These are phyloP conservation scores for Podila horticola DNA, from an alignment of 192 early-diverging fungal species.

Conservation along the genomic window DNA sequence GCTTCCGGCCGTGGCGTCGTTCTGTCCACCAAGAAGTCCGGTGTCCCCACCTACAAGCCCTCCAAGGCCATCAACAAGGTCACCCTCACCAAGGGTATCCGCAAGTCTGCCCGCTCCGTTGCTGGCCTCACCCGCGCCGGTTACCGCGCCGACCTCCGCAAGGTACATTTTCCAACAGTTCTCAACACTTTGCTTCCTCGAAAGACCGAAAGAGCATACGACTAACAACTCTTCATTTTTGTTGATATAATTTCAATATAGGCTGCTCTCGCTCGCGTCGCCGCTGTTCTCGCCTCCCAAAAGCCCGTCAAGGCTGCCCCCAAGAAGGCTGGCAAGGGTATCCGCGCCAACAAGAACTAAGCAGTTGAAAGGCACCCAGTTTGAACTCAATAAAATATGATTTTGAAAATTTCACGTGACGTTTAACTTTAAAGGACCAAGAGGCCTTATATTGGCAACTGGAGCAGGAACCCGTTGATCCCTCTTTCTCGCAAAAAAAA, in stretches of 20 bases:
- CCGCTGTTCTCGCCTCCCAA: slow-evolving; percentile 71
- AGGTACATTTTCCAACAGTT: slow-evolving; percentile 42
- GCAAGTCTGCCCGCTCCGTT: slow-evolving; percentile 71
- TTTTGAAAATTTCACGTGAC: background rate
- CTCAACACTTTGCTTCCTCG: no score
- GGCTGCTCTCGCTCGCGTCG: slow-evolving; percentile 79
- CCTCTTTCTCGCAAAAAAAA: slow-evolving; percentile 5
- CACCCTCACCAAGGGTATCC: slow-evolving; percentile 68
- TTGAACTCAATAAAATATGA: background rate
- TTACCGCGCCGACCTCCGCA: slow-evolving; percentile 80
- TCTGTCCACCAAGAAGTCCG: slow-evolving; percentile 69
- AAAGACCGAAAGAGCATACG: no score
- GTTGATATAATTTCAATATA: slow-evolving; percentile 15
- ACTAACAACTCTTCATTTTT: no score
- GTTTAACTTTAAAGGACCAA: background rate
- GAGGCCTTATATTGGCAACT: background rate
- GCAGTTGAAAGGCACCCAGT: background rate
- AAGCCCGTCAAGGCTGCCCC: slow-evolving; percentile 67
- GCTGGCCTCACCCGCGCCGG: slow-evolving; percentile 62
- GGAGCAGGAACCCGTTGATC: background rate
- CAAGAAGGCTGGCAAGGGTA: slow-evolving; percentile 68
- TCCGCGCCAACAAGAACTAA: slow-evolving; percentile 63
- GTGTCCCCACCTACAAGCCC: slow-evolving; percentile 60
- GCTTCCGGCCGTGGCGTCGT: slow-evolving; percentile 68
- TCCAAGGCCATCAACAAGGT: slow-evolving; percentile 61